A percentile compares a stretch with the other conserved stretches of the same genome.
These are phyloP conservation scores for Aspergillus carlsbadensis DNA, from an alignment of 495 filamentous ascomycete genomes.

Conservation along the genomic window DNA sequence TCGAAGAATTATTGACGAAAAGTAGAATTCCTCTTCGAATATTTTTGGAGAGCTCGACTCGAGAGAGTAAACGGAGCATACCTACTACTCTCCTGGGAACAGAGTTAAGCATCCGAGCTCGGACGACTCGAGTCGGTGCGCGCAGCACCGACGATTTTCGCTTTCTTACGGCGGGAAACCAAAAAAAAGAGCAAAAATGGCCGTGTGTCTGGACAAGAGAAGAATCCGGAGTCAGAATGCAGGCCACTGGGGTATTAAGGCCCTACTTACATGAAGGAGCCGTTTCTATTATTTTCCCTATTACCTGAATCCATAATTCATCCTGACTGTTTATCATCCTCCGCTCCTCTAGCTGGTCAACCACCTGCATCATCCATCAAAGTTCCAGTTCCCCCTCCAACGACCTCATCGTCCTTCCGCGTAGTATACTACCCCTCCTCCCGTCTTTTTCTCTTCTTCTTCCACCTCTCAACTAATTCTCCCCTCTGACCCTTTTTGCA, in stretches of 20 bases:
- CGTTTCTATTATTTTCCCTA: slow-evolving; percentile 8
- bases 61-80: too few relatives aligned
- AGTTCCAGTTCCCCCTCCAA: not conserved
- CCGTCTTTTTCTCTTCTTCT: slow-evolving; percentile 3
- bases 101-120: slow-evolving; percentile 1
- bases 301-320: slow-evolving; percentile 13
- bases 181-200: slow-evolving; percentile 7
- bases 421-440: slow-evolving; percentile 5
- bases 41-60: too few relatives aligned
- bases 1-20: too few relatives aligned
- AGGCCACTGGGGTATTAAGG: not conserved
- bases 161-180: slow-evolving; percentile 22
- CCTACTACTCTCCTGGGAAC: not conserved
- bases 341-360: slow-evolving; percentile 2
- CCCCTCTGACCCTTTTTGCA: not conserved
- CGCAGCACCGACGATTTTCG: slow-evolving; percentile 13
- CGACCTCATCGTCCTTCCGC: not conserved
- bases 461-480: slow-evolving; percentile 24
- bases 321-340: not conserved
- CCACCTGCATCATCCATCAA: slow-evolving; percentile 5
- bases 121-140: not conserved
- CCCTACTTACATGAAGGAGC: not conserved
- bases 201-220: slow-evolving; percentile 7
- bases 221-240: slow-evolving; percentile 5
- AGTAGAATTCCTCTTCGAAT: too few relatives aligned